These are phyloP conservation scores for Wickerhamomyces bovis DNA, from an alignment of 805 yeast genomes.

Conservation along the genomic window DNA sequence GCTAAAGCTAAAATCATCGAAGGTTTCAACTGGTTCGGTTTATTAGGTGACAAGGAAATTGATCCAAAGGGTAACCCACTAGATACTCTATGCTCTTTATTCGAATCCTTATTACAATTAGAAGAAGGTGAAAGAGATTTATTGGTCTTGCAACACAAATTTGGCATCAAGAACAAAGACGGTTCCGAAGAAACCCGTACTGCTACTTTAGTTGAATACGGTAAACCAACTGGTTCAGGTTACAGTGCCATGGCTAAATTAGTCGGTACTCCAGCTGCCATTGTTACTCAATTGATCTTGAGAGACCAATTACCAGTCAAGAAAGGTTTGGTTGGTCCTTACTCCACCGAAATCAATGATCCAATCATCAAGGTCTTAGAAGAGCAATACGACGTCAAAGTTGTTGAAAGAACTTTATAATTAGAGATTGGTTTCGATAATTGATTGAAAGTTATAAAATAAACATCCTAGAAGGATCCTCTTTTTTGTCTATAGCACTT, in stretches of 20 bases:
- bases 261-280: constrained; percentile 98
- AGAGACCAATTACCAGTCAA: constrained; percentile 62
- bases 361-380: constrained; percentile 89
- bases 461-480: not conserved
- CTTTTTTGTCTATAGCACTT: too few species aligned
- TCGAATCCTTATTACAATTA: constrained; percentile 94
- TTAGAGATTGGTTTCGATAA: not conserved
- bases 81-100: constrained; percentile 94
- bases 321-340: constrained; percentile 91
- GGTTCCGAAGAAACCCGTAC: constrained; percentile 90
- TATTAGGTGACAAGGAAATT: constrained; percentile 70
- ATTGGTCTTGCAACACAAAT: constrained; percentile 94
- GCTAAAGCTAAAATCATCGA: constrained; percentile 82
- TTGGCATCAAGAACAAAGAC: constrained; percentile 94
- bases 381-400: constrained; percentile 81
- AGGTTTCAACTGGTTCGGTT: constrained; percentile 92
- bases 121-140: constrained; percentile 93
- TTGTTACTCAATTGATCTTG: constrained; percentile 82
- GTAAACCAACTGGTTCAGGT: constrained; percentile 73
- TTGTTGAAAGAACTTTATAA: constrained; percentile 72
- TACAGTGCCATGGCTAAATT: constrained; percentile 98
- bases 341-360: constrained; percentile 81
- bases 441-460: not conserved
- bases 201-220: constrained; percentile 91
- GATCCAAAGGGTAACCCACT: constrained; percentile 91